These are phyloP conservation scores for Cyberlindnera euphorbiiphila DNA, from an alignment of 805 yeast species.

Conservation along the genomic window DNA sequence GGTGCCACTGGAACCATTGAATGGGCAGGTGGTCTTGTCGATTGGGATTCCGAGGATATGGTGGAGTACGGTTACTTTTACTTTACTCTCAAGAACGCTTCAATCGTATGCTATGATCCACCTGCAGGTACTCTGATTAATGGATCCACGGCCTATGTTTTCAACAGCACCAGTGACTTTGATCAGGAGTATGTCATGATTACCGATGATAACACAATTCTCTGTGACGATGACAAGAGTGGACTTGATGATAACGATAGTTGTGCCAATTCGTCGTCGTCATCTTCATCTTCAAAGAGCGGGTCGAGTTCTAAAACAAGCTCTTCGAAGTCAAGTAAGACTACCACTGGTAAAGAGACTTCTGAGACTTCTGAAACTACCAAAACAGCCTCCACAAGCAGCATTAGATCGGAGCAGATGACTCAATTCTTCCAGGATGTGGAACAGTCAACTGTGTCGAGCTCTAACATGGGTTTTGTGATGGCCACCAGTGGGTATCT, in stretches of 20 bases:
- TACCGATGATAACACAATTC: conserved; percentile 56
- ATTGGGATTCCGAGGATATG: conserved; percentile 80
- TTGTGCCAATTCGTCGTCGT: conserved; percentile 11
- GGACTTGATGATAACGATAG: conserved; percentile 58
- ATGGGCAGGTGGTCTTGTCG: conserved; percentile 86
- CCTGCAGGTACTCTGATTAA: conserved; percentile 49
- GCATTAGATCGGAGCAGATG: conserved; percentile 2
- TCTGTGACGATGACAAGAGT: conserved; percentile 57
- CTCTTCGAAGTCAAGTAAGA: neutral
- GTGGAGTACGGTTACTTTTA: conserved; percentile 77
- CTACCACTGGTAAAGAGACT: conserved; percentile 4
- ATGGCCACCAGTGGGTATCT: conserved; percentile 3
- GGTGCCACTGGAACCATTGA: conserved; percentile 61
- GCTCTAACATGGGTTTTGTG: conserved; percentile 3
- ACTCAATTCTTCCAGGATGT: conserved; percentile 8
- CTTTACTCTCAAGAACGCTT: conserved; percentile 55
- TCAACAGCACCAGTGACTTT: conserved; percentile 45
- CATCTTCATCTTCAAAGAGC: conserved; percentile 9
- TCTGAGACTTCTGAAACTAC: conserved; percentile 8
- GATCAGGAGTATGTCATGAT: conserved; percentile 52
- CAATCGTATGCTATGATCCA: conserved; percentile 67
- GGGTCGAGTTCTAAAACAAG: neutral
- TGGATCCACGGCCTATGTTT: conserved; percentile 51
- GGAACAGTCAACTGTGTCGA: neutral
- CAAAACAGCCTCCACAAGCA: conserved; percentile 4